Percentiles rank a stretch among this genome's conserved stretches.
phyloP scores from a whole-genome alignment of 2,329 filamentous ascomycete genomes.

The Neophaeococcomyces mojaviensis region DNA sequence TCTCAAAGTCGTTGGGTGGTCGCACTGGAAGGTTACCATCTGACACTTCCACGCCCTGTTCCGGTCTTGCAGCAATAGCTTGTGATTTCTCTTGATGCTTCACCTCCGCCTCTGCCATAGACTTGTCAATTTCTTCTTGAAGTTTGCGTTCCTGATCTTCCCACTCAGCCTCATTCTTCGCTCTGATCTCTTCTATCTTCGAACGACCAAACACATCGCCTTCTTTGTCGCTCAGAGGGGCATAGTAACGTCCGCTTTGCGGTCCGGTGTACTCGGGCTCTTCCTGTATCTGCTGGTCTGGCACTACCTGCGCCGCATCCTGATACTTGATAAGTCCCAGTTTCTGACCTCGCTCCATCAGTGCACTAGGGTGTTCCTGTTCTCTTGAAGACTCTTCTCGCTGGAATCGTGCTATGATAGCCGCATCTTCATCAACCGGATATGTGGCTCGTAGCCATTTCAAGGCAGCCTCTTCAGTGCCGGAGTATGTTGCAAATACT shows the following conservation, averaged over 20 bases:
- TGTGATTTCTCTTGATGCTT: constrained; percentile 27
- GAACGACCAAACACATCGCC: constrained; percentile 37
- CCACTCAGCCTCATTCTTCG: constrained; percentile 33
- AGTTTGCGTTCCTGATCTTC: constrained; percentile 40
- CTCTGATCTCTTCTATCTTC: constrained; percentile 33
- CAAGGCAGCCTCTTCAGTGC: constrained; percentile 30
- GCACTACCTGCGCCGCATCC: not conserved
- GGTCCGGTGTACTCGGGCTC: constrained; percentile 16
- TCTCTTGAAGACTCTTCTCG: constrained; percentile 20
- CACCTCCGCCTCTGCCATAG: constrained; percentile 38
- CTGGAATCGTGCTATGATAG: constrained; percentile 38
- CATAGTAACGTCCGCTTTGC: constrained; percentile 37
- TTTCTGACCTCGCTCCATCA: constrained; percentile 30
- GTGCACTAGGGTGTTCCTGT: constrained; percentile 19
- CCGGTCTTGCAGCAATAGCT: constrained; percentile 20
- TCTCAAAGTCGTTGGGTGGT: constrained; percentile 22
- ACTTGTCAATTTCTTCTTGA: constrained; percentile 45
- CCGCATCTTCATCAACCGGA: constrained; percentile 42
- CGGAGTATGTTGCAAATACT: constrained; percentile 22
- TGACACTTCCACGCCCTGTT: constrained; percentile 19
- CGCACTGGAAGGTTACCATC: constrained; percentile 12
- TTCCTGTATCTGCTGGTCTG: not conserved
- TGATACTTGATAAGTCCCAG: constrained; percentile 36
- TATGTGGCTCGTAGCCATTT: constrained; percentile 36
- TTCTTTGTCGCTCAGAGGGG: constrained; percentile 32